A percentile compares a stretch with the other conserved stretches of the same genome.
Evolutionary conservation across 1,284 basidiomycete genomes (phyloP).

Genomic region (Stygiomarasmius scandens): DNA sequence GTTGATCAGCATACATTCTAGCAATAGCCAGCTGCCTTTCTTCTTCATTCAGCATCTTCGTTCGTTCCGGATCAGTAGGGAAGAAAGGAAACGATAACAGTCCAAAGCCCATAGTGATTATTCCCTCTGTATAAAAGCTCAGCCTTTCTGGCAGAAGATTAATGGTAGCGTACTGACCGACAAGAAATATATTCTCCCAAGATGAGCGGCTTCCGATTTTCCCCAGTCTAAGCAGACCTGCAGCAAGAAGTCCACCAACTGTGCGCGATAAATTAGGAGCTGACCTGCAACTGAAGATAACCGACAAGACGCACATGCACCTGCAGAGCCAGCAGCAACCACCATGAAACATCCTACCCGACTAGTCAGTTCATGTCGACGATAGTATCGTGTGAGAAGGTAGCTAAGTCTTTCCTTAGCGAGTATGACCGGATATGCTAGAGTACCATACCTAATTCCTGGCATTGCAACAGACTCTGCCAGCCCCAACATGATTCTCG

Average conservation of each 20-base stretch:
- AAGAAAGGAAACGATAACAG: constrained; percentile 8
- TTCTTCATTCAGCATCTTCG: constrained; percentile 34
- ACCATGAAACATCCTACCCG: constrained; percentile 23
- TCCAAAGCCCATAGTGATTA: constrained; percentile 14
- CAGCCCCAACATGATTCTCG: constrained; percentile 32
- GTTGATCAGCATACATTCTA: constrained; percentile 15
- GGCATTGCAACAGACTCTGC: constrained; percentile 32
- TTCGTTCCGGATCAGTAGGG: constrained; percentile 24
- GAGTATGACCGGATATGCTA: not conserved
- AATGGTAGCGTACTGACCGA: constrained; percentile 16
- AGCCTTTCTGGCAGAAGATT: not conserved
- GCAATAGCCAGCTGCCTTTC: constrained; percentile 14
- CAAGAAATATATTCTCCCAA: constrained; percentile 27
- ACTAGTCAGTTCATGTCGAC: constrained; percentile 20
- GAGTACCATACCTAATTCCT: constrained; percentile 10
- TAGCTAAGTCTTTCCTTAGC: not conserved
- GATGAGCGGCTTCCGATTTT: constrained; percentile 21
- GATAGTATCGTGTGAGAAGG: constrained; percentile 19
- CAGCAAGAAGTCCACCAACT: constrained; percentile 25
- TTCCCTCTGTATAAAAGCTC: constrained; percentile 1
- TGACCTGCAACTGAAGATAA: not conserved
- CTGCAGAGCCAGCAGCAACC: constrained; percentile 18
- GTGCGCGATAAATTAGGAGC: not conserved
- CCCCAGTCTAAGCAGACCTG: constrained; percentile 19
- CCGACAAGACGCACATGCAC: constrained; percentile 23